A percentile compares a stretch with the other conserved stretches of the same genome.
Conservation (phyloP, 164 flowering plant species). For the Stephania cephalantha region DNA sequence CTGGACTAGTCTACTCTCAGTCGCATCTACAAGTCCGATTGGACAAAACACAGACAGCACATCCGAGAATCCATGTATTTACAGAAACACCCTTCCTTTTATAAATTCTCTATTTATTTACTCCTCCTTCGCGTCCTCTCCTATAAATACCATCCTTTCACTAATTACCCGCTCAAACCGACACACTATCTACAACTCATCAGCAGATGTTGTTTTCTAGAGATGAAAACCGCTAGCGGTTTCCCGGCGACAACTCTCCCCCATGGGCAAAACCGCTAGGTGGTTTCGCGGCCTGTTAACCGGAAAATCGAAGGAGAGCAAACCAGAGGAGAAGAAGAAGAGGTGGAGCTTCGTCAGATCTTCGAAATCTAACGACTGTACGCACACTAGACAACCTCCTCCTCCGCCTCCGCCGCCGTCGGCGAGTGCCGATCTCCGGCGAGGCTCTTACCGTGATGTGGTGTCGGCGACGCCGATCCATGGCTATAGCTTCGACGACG, state of each 20-base stretch:
- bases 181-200: not conserved
- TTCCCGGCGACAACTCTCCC: not conserved
- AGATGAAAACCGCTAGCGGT: conserved; percentile 9
- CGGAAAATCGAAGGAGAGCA: conserved; percentile 24
- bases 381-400: not conserved
- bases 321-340: conserved; percentile 26
- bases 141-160: not conserved
- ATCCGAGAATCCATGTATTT: not conserved
- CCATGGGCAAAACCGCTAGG: conserved; percentile 41
- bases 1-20: not conserved
- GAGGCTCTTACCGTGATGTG: conserved; percentile 14
- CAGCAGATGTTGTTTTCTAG: not conserved
- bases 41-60: not conserved
- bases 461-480: not conserved
- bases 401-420: not conserved
- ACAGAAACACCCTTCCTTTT: not conserved
- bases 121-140: not conserved
- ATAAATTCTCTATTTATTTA: not conserved
- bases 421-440: not conserved
- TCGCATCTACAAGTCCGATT: not conserved
- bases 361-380: conserved; percentile 10
- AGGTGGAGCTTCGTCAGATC: conserved; percentile 37
- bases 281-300: conserved; percentile 55
- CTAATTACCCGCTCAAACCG: not conserved
- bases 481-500: not conserved